Evolutionary conservation across 2,329 filamentous ascomycete species (phyloP), one percentile per base, ranked within the genome.

Genomic region (Alternaria brassicae): DNA sequence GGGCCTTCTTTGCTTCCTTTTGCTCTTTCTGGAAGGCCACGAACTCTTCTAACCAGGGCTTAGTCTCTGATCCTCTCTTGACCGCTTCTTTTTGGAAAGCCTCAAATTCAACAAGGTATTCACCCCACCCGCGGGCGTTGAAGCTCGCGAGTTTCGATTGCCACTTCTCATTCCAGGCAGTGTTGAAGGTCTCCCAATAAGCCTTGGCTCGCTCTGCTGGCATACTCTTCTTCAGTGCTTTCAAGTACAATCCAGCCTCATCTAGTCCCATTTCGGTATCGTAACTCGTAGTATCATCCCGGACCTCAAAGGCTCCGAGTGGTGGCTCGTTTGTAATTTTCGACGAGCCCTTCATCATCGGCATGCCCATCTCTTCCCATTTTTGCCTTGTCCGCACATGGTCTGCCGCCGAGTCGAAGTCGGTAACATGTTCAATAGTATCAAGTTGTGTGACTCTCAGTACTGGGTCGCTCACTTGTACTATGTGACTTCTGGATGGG

Each of bases 371-470:
- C 77, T 96, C 91, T 75, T 92, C 90, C 81, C 90, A 97, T 82
- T 97, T 98, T 73, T 88, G 83, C 56, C 96, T 82, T 7, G 92
- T 93, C 67, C 92, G 81, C 51, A 89, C 86, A 78, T 96, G 92
- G 77, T 97, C 92, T 56, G 89, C 86, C 0, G 93, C 91, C 36
- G 91, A 93, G 63, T 88, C 84, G 78, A 93, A 98, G 73, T 97
- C 93, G 73, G 93, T 97, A 67, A 97, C 85, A 76, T 93, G 90
- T 79, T 97, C 93, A 68, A 88, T 86, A 2, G 92, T 91, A 81
- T 98, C 94, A 65, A 96, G 85, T 60, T 90, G 85, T 70, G 88
- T 88, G 67, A 98, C 81, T 65, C 91, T 87, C 53, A 97, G 85
- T 49, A 91, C 83, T 9, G 93, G 91, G n/a, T 88, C 89, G 42